phyloP scores from a whole-genome alignment of 345 rosid genomes.

The Hibiscus mutabilis region DNA sequence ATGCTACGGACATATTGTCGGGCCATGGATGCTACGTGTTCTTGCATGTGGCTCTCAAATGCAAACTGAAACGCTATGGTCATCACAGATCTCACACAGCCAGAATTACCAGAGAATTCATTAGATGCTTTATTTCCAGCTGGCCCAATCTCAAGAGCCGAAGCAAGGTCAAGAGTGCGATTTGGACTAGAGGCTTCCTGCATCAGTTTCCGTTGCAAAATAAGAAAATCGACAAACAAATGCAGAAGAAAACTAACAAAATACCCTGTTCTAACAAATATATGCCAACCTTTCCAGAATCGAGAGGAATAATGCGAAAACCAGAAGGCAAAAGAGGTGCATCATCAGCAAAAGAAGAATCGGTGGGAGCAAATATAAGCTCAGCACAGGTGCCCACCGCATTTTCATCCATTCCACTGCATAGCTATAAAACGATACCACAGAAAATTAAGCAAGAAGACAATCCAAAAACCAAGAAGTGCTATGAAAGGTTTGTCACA shows the following conservation, averaged over 20 bases:
- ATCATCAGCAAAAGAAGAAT: constrained; percentile 97
- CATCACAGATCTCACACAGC: constrained; percentile 88
- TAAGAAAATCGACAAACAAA: neutral
- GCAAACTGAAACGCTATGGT: constrained; percentile 97
- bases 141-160: constrained; percentile 87
- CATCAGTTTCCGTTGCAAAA: constrained; percentile 10
- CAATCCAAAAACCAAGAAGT: too few species aligned
- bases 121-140: constrained; percentile 61
- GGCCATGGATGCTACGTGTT: constrained; percentile 93
- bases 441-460: too few species aligned
- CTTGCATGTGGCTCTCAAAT: constrained; percentile 98
- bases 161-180: constrained; percentile 96
- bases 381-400: constrained; percentile 93
- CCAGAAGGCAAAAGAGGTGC: constrained; percentile 98
- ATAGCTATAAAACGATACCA: constrained; percentile 46
- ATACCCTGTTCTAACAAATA: neutral
- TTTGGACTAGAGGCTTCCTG: constrained; percentile 97
- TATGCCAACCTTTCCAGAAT: constrained; percentile 70
- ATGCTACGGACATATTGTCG: constrained; percentile 92
- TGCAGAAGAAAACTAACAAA: neutral
- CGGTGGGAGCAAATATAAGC: constrained; percentile 94
- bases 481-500: too few species aligned
- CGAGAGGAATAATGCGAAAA: constrained; percentile 96
- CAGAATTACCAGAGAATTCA: constrained; percentile 47
- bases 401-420: constrained; percentile 96